Base-by-base conservation (phyloP, 805 yeast species). In the Ogataea sp. region DNA sequence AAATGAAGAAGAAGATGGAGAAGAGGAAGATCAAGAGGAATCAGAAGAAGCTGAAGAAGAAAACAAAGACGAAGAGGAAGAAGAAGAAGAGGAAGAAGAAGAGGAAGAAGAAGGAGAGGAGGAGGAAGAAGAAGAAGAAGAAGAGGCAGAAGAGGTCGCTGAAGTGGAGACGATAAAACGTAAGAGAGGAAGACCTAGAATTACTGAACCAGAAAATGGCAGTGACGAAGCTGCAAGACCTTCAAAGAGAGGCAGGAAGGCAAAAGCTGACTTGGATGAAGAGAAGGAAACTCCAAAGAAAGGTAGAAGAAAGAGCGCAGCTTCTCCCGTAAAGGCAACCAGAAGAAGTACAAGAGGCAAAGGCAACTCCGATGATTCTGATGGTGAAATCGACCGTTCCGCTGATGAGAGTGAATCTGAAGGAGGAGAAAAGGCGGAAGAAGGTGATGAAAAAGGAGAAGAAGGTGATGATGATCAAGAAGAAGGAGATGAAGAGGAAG, bases 71-170 rank as follows among this genome's bases (percentile, higher is more conserved):
- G 24, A 33, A 20, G 23, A 8, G 15, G 21, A 5, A 14, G 23
- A 32, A 6, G 26, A 29, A 11, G 6, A 9, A 15, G 11, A n/a
- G 7, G 5, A 10, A 20, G 24, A 20, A 13, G 16, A 16, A 14
- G 40, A 37, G 3, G 17, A 29, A 17, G 32, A 13, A 32, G 30
- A 39, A 29, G 39, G 24, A n/a, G 18, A 27, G 14, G 39, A 32
- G 10, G 20, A 9, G 3, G 34, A 30, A n/a, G 37, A 29, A 28
- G 21, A 29, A 14, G 30, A 26, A 31, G 33, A 34, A 14, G 31
- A 32, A n/a, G 17, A 25, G 13, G 34, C 15, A 21, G 11, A 32
- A 38, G 37, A 33, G 37, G 39, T 2, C 25, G 43, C 17, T 9
- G 20, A 15, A 16, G 33, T 15, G 16, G 33, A 30, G 16, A 36